Base-by-base conservation (phyloP, 176 grass and related monocot genomes). In the Oryza nivara region DNA sequence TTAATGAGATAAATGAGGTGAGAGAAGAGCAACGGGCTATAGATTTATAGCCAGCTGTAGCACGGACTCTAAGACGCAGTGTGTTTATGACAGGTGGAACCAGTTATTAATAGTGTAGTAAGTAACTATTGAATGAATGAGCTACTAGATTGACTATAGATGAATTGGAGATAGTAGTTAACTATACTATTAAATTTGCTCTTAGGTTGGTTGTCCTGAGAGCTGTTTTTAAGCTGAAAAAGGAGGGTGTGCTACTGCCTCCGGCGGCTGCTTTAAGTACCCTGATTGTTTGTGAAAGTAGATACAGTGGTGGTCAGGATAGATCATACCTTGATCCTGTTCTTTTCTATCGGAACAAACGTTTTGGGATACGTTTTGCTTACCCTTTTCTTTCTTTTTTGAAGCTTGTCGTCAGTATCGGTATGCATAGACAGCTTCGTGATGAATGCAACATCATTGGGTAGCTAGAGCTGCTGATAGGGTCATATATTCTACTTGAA, bases 251-350 rank as follows among this genome's bases (percentile, higher is more conserved):
- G 58, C 67, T 86, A 79, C 22, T 26, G 61, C 72, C 73, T 79
- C 35, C 15, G 5, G 65, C 17, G 14, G 76, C 76, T 51, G 52
- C 89, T 91, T 84, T 91, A 84, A 75, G 76, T 91, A 80, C 84
- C 84, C 32, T 91, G 81, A 71, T 80, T 76, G 81, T 91, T 90
- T 61, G 84, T 79, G 75, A 90, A 90, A 87, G 80, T 19, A 58
- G 78, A 36, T 43, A 67, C 47, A 82, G 76, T 65, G 83, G 72
- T 83, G 43, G 63, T 84, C 54, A 86, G 43, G 44, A 84, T 75
- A 16, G 89, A 76, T 80, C 70, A 22, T 51, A 60, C 61, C 65
- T 79, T 90, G 80, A 46, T 77, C 73, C 12, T 58, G 44, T 52
- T 86, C 54, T 65, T 82, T 65, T 82, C n/a, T 77, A 44, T 19